Evolutionary conservation across 257 asterid genomes (phyloP), one percentile per base, ranked within the genome.

Genomic region (Solanum corneliomulleri): DNA sequence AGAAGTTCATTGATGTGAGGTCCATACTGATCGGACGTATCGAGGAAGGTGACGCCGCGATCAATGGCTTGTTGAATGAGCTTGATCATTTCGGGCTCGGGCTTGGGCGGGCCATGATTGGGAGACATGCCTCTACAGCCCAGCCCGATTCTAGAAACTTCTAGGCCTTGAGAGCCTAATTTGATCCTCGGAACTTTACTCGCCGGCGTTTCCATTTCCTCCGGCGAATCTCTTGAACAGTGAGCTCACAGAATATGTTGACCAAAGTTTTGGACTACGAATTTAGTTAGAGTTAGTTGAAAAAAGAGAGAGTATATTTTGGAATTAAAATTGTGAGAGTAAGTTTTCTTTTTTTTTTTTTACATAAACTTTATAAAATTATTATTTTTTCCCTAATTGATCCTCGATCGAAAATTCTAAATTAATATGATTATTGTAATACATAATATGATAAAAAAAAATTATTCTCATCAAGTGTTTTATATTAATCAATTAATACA

Each of bases 71-170:
- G 76, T 69, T 69, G 88, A 76, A 91, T 89, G 87, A 91, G 89
- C 4, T 89, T 52, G 86, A 91, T 89, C 91, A 89, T 87, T 7
- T 86, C 90, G 8, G 89, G 68, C 2, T 89, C 90, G 41, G 91
- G 88, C 84, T 89, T 87, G n/a, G 89, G 68, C 31, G 86, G 87
- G 27, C 92, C 90, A 23, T 91, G 87, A 20, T 13, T 18, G 6
- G 82, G 7, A 1, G 93, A 88, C 91, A 91, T 91, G 2, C 91
- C 64, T 88, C 88, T 86, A 41, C 92, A 90, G 42, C 89, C 92
- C 31, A 90, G 84, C 25, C 92, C 91, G 23, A 75, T 86, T 84
- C 74, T 71, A 3, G 90, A 90, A 25, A 90, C 91, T 68, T 86
- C 92, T 23, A 90, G 52, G 49, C 92, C 92, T 64, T 77, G 88